phyloP scores from a whole-genome alignment of 257 asterid species.

The Datura wrightii region DNA sequence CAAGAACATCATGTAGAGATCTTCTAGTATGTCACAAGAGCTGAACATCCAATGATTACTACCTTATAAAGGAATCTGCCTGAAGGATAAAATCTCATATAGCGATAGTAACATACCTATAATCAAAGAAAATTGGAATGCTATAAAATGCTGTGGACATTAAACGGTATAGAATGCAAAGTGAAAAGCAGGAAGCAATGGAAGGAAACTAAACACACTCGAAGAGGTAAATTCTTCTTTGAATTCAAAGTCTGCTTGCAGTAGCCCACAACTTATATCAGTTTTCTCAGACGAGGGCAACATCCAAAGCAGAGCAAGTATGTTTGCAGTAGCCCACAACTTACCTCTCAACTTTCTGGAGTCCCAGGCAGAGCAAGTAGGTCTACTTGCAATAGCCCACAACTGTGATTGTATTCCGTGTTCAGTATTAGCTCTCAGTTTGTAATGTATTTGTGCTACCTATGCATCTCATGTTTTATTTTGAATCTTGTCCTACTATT shows the following conservation, averaged over 20 bases:
- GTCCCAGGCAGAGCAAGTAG: background rate
- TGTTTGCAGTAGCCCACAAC: conserved; percentile 8
- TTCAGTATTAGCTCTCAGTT: background rate
- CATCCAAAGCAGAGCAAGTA: background rate
- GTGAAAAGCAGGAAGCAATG: background rate
- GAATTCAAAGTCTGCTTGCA: background rate
- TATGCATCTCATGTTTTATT: background rate
- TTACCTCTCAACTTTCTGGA: background rate
- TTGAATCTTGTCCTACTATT: background rate
- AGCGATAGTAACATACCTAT: conserved; percentile 96
- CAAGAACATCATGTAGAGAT: background rate
- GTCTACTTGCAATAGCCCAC: background rate
- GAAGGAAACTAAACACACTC: background rate
- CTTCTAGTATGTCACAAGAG: conserved; percentile 13
- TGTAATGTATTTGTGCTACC: background rate
- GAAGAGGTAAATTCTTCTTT: background rate
- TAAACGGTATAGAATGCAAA: background rate
- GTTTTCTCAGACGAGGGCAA: background rate
- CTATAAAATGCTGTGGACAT: conserved; percentile 11
- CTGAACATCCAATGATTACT: conserved; percentile 30
- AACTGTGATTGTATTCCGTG: background rate
- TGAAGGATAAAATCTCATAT: conserved; percentile 90
- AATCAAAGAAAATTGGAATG: conserved; percentile 31
- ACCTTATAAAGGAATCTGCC: conserved; percentile 97
- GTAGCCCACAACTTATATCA: conserved; percentile 2